phyloP scores from a whole-genome alignment of 2,329 filamentous ascomycete species.

The Escovopsis sp. region DNA sequence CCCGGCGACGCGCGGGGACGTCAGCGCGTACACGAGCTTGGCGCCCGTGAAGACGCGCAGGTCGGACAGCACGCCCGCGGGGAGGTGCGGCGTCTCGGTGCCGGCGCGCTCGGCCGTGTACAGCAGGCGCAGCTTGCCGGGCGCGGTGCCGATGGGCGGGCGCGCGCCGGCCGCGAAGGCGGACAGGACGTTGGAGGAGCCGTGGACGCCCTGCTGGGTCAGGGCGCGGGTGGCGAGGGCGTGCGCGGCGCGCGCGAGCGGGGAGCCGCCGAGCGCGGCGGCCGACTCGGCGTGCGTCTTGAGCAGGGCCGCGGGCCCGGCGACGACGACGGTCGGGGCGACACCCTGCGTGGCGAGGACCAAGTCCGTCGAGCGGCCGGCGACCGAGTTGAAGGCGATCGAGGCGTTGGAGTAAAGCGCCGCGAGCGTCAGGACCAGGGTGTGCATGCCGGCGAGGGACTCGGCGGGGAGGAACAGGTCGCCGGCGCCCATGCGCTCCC shows the following conservation, averaged over 20 bases:
- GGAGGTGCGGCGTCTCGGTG: slow-evolving; percentile 47
- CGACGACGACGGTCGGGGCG: slow-evolving; percentile 69
- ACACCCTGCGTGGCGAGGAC: slow-evolving; percentile 57
- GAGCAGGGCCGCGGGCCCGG: slow-evolving; percentile 58
- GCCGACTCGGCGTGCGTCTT: slow-evolving; percentile 50
- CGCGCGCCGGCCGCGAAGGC: slow-evolving; percentile 41
- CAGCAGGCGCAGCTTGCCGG: slow-evolving; percentile 66
- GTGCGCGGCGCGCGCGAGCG: slow-evolving; percentile 53
- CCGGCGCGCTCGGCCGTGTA: slow-evolving; percentile 64
- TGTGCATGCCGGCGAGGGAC: slow-evolving; percentile 63
- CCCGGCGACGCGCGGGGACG: slow-evolving; percentile 70
- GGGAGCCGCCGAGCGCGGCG: slow-evolving; percentile 39
- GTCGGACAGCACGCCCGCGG: slow-evolving; percentile 58
- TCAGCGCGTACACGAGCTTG: slow-evolving; percentile 72
- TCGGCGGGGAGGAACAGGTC: slow-evolving; percentile 82
- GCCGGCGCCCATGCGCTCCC: slow-evolving; percentile 55
- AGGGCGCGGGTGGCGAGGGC: slow-evolving; percentile 57
- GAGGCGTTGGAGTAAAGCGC: slow-evolving; percentile 77
- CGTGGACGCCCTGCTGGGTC: slow-evolving; percentile 54
- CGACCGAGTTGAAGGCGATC: slow-evolving; percentile 77
- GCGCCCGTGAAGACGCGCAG: slow-evolving; percentile 68
- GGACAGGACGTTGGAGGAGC: slow-evolving; percentile 35
- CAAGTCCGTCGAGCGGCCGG: slow-evolving; percentile 57
- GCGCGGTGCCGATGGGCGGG: slow-evolving; percentile 44
- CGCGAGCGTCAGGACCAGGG: slow-evolving; percentile 63